Conservation (phyloP, 1,284 basidiomycete species). For the Ustilago crameri region DNA sequence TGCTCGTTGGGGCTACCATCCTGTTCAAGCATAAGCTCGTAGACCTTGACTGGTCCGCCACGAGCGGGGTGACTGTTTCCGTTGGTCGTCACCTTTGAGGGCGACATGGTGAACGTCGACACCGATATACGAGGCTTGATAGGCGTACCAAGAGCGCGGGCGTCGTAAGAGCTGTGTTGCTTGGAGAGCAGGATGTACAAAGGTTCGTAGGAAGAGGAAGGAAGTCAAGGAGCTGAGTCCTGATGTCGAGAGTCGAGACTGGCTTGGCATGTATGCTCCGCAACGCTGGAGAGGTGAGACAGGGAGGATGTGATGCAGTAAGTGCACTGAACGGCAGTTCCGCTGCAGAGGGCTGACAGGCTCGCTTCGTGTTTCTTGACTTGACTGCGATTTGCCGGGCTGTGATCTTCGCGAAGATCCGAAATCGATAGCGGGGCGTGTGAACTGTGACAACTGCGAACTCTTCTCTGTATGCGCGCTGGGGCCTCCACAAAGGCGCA, state of each 20-base stretch:
- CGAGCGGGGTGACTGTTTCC: constrained; percentile 14
- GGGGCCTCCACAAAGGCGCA: constrained; percentile 22
- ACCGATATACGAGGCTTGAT: constrained; percentile 5
- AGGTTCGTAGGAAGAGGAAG: neutral
- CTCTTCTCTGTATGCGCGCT: constrained; percentile 7
- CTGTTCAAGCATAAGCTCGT: constrained; percentile 53
- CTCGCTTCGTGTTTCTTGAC: constrained; percentile 1
- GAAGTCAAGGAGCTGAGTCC: neutral
- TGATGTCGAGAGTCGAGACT: neutral
- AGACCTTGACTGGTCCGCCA: constrained; percentile 45
- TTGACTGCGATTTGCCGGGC: neutral
- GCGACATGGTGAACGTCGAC: constrained; percentile 23
- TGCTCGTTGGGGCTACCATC: constrained; percentile 59
- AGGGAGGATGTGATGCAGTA: neutral
- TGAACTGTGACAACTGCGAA: neutral
- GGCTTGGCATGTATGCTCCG: neutral
- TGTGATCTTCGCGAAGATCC: constrained; percentile 38
- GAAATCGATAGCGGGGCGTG: constrained; percentile 23
- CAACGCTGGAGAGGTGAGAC: neutral
- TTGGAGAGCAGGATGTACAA: neutral
- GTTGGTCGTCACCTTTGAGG: constrained; percentile 26
- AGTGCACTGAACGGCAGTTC: neutral
- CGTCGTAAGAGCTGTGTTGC: neutral
- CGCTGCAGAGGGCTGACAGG: neutral
- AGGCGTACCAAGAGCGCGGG: neutral